Evolutionary conservation across 108 stramenopile genomes (phyloP).

Genomic region (Thalassiosira profunda): DNA sequence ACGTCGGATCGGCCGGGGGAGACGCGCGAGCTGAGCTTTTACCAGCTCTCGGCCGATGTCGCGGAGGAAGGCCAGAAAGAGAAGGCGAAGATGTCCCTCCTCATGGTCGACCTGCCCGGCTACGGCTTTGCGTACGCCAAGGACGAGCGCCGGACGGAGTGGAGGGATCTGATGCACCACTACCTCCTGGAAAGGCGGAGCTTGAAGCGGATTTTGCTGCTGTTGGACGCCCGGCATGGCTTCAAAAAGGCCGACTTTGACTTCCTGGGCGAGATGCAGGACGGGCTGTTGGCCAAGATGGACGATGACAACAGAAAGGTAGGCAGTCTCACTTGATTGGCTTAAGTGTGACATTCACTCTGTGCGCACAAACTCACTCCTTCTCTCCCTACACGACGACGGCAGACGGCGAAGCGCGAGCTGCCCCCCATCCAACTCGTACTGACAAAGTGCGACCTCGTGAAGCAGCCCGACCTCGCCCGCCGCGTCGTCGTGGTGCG

Average conservation of each 20-base stretch:
- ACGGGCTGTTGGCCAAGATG: constrained; percentile 16
- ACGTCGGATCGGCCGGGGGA: constrained; percentile 75
- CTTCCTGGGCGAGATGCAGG: constrained; percentile 61
- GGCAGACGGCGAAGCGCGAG: constrained; percentile 23
- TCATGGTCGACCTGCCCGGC: constrained; percentile 82
- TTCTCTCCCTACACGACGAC: background rate
- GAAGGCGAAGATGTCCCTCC: constrained; percentile 43
- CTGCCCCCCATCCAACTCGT: constrained; percentile 87
- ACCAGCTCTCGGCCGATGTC: constrained; percentile 66
- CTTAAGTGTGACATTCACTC: background rate
- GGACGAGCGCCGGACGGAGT: constrained; percentile 52
- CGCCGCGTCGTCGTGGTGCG: constrained; percentile 69
- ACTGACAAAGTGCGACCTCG: constrained; percentile 88
- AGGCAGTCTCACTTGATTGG: background rate
- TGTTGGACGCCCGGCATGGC: constrained; percentile 88
- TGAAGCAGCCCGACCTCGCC: constrained; percentile 72
- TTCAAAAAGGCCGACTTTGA: constrained; percentile 77
- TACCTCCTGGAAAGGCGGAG: constrained; percentile 64
- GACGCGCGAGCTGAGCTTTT: constrained; percentile 75
- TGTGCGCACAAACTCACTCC: no score
- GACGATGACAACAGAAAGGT: constrained; percentile 16
- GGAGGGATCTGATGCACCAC: constrained; percentile 68
- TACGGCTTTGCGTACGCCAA: constrained; percentile 89
- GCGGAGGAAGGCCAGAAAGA: constrained; percentile 8
- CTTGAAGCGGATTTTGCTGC: constrained; percentile 75